Conservation (phyloP, 768 basidiomycete species). For the Mycena rosella region DNA sequence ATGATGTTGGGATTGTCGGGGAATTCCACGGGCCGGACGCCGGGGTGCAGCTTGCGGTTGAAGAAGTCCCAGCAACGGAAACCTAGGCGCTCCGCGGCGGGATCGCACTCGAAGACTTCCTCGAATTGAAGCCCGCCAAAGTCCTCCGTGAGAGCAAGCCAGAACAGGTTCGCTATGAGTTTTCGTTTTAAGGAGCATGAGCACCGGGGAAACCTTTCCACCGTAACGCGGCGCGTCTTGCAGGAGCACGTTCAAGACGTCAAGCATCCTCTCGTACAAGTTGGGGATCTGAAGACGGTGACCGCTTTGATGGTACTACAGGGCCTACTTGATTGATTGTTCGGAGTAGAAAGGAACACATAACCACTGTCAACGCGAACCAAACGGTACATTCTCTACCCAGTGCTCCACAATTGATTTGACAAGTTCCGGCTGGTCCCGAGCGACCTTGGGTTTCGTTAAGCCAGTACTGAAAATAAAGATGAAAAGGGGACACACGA, state of each 20-base stretch:
- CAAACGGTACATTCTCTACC: conserved; percentile 22
- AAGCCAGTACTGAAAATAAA: background rate
- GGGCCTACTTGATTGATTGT: too few species aligned
- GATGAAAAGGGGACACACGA: conserved; percentile 37
- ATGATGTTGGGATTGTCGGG: conserved; percentile 46
- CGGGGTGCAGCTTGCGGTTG: conserved; percentile 48
- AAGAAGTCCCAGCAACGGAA: conserved; percentile 60
- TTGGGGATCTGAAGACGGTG: too few species aligned
- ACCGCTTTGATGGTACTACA: too few species aligned
- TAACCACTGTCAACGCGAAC: too few species aligned
- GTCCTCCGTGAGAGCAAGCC: background rate
- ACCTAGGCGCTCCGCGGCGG: conserved; percentile 50
- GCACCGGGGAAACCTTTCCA: too few species aligned
- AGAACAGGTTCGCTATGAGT: too few species aligned
- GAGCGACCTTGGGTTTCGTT: conserved; percentile 25
- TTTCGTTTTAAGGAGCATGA: too few species aligned
- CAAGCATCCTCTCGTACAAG: too few species aligned
- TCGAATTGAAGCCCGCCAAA: conserved; percentile 23
- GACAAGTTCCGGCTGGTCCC: conserved; percentile 36
- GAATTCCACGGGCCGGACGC: conserved; percentile 50
- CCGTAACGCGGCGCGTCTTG: too few species aligned
- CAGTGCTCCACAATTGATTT: conserved; percentile 39
- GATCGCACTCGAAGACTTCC: conserved; percentile 39
- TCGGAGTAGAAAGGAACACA: too few species aligned
- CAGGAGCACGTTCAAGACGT: too few species aligned